A percentile compares a stretch with the other conserved stretches of the same genome.
Evolutionary conservation across 2,329 filamentous ascomycete genomes (phyloP).

Genomic region (Capronia epimyces): DNA sequence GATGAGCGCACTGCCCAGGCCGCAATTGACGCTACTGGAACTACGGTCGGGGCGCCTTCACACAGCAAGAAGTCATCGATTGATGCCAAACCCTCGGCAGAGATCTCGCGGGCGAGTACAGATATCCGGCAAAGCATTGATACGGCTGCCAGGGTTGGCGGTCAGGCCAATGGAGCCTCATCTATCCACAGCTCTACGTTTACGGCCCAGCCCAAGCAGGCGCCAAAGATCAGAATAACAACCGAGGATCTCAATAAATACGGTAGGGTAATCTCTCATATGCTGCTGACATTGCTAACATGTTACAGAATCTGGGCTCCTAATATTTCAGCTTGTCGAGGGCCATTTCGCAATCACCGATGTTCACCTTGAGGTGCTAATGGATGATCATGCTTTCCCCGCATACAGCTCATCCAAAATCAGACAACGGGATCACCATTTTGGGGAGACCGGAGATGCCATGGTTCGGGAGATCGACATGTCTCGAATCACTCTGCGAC

Average conservation of each 20-base stretch:
- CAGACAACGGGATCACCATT: slow-evolving; percentile 61
- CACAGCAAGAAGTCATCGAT: slow-evolving; percentile 26
- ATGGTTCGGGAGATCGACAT: slow-evolving; percentile 97
- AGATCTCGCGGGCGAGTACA: slow-evolving; percentile 17
- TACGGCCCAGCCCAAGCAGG: slow-evolving; percentile 47
- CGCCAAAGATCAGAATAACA: slow-evolving; percentile 71
- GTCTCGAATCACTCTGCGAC: slow-evolving; percentile 80
- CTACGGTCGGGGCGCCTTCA: slow-evolving; percentile 4
- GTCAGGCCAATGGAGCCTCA: slow-evolving; percentile 11
- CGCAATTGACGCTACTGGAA: slow-evolving; percentile 21
- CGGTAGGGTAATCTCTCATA: slow-evolving; percentile 43
- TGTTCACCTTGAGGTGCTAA: slow-evolving; percentile 76
- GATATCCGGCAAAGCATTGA: slow-evolving; percentile 23
- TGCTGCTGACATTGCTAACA: slow-evolving; percentile 30
- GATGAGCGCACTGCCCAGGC: slow-evolving; percentile 38
- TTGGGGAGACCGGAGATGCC: slow-evolving; percentile 90
- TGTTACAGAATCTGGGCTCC: slow-evolving; percentile 69
- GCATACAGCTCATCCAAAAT: slow-evolving; percentile 78
- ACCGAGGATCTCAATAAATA: slow-evolving; percentile 77
- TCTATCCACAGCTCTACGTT: slow-evolving; percentile 44
- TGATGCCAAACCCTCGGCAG: slow-evolving; percentile 17
- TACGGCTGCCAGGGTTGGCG: slow-evolving; percentile 8
- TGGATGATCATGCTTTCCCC: slow-evolving; percentile 92
- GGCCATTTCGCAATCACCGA: slow-evolving; percentile 73
- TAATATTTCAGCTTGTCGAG: slow-evolving; percentile 92